Evolutionary conservation across 2,329 filamentous ascomycete species (phyloP).

Genomic region (Chaetoscypha palmicola): DNA sequence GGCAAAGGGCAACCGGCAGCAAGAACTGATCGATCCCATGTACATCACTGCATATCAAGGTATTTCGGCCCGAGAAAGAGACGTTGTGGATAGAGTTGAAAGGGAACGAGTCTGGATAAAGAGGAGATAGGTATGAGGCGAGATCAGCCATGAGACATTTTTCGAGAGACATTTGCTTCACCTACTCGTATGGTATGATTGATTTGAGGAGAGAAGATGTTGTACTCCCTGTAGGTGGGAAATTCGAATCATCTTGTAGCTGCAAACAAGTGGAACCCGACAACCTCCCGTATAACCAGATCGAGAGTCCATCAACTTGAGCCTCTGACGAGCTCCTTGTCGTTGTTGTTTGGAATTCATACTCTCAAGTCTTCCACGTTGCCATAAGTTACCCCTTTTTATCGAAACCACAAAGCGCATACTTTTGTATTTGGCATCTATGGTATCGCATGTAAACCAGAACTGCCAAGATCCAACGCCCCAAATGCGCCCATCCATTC

Average conservation of each 20-base stretch:
- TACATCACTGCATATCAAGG: constrained; percentile 4
- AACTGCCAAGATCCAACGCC: constrained; percentile 6
- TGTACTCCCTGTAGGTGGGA: not conserved
- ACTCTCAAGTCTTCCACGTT: too few relatives aligned
- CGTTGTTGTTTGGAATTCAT: too few relatives aligned
- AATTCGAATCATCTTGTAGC: not conserved
- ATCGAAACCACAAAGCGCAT: too few relatives aligned
- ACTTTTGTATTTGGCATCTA: constrained; percentile 8
- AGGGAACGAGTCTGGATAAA: not conserved
- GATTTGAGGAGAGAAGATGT: not conserved
- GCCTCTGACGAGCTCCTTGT: too few relatives aligned
- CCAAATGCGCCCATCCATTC: constrained; percentile 6
- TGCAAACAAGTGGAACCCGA: too few relatives aligned
- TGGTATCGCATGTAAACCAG: constrained; percentile 9
- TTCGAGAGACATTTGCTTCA: not conserved
- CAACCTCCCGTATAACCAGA: too few relatives aligned
- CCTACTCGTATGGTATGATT: not conserved
- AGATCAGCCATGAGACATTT: constrained; percentile 7
- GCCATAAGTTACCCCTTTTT: too few relatives aligned
- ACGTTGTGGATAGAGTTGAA: not conserved
- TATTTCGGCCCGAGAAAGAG: constrained; percentile 7
- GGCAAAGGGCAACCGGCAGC: too few relatives aligned
- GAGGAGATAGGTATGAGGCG: not conserved
- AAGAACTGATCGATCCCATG: constrained; percentile 2
- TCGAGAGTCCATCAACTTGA: too few relatives aligned